Evolutionary conservation across 495 filamentous ascomycete species (phyloP), one percentile per base, ranked within the genome.

Genomic region (Aspergillus leporis): DNA sequence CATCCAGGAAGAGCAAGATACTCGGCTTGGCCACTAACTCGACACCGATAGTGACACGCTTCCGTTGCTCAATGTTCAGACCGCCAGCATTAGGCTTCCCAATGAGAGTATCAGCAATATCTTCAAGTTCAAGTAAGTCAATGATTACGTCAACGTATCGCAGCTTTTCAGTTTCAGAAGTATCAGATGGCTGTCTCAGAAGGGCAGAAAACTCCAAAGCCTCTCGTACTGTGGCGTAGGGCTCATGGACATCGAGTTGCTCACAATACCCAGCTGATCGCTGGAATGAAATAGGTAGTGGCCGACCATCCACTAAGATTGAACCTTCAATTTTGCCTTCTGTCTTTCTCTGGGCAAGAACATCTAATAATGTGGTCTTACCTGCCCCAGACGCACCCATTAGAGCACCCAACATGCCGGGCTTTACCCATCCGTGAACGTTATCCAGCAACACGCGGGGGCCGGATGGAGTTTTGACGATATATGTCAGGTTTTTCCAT

Each of bases 381-480:
- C 84, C 84, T 7, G 84, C 84, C 14, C 84, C 84, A 13, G 82
- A 85, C 19, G 79, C 78, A 21, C 84, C 84, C 78, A 92, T 89
- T 18, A 92, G 71, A 4, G 89, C 89, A 10, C 85, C 83, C 61
- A 92, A 75, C 63, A 84, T 80, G 53, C 92, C 92, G 21, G 92
- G 92, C 69, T 95, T 94, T 48, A 96, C 90, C 89, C 89, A 97
- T 34, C 92, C 92, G 61, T 90, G 87, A 5, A 96, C 86, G 62
- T 93, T 80, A 60, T 97, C 85, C 25, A 97, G 76, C 9, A 92
- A 72, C 25, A 70, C 51, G 10, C 71, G 70, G 60, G 64, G 79
- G 25, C 67, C 78, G 54, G 65, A 70, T 52, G 59, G 77, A 3
- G 72, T 72, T 25, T 74, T 73, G 34, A 83, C 77, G 5, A 72